phyloP scores from a whole-genome alignment of 352 stramenopile genomes.

The Pilasporangium apinafurcum region DNA sequence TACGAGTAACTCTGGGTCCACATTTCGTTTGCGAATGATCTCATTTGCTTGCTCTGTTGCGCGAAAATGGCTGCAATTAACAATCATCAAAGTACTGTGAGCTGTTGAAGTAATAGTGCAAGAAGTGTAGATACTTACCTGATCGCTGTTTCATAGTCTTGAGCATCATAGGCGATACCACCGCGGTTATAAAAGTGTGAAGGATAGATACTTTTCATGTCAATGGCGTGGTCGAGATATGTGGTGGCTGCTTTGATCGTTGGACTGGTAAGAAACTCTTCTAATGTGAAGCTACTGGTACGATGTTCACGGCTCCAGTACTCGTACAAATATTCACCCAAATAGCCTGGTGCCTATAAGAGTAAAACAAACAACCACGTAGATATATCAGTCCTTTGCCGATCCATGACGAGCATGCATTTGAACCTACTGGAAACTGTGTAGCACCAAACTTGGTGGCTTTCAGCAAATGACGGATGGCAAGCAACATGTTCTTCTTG shows the following conservation, averaged over 20 bases:
- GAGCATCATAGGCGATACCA: conserved; percentile 21
- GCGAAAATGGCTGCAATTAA: conserved; percentile 19
- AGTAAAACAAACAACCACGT: neutral
- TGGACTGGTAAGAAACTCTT: conserved; percentile 18
- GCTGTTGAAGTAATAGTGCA: neutral
- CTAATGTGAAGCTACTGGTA: neutral
- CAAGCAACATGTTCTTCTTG: conserved; percentile 16
- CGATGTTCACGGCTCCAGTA: conserved; percentile 19
- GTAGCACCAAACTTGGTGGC: conserved; percentile 14
- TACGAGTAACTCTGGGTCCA: conserved; percentile 36
- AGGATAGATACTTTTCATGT: conserved; percentile 18
- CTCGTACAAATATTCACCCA: conserved; percentile 25
- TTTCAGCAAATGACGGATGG: conserved; percentile 49
- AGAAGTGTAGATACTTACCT: neutral
- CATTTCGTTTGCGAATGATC: conserved; percentile 16
- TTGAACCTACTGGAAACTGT: conserved; percentile 8
- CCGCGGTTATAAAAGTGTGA: conserved; percentile 32
- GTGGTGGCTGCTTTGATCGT: conserved; percentile 14
- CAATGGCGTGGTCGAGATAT: conserved; percentile 28
- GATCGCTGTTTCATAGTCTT: conserved; percentile 29
- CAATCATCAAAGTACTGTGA: too few relatives aligned
- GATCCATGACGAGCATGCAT: neutral
- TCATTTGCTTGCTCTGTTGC: conserved; percentile 22
- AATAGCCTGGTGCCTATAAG: conserved; percentile 20
- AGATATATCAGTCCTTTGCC: neutral